Base-by-base conservation (phyloP, 2,329 filamentous ascomycete genomes). In the Alternaria ventricosa region DNA sequence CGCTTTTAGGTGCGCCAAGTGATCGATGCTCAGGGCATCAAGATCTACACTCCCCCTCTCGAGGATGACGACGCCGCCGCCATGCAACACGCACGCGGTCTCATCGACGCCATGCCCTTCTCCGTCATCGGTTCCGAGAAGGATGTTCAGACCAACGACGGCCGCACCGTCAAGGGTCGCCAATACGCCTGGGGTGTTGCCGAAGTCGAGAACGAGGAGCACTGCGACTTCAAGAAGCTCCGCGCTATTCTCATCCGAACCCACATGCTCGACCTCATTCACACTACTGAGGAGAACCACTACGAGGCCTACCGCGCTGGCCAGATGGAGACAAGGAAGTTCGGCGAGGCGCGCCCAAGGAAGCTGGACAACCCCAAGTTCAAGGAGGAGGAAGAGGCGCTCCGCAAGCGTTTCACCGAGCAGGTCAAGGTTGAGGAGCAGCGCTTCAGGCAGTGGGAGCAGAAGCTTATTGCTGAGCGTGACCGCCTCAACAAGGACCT, bases 321-420 rank as follows among this genome's bases (percentile, higher is more conserved):
- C 84, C 96, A 99, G 85, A 99, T 99, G 96, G 96, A 99, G 87
- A 99, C 96, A 55, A 90, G 96, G 85, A 99, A 99, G 85, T 98
- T 99, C 75, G 96, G 96, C 83, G 96, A 99, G 86, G 95, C 94
- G 64, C 90, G 95, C 72, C 96, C 96, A 74, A 89, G 95, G 84
- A 99, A 99, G 89, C 87, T 99, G 76, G 96, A 99, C 86, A 99
- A 99, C 87, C 96, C 96, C 85, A 99, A 99, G 87, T 99, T 98
- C 89, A 99, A 99, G 89, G 96, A 99, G 83, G 96, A 99, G 84
- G 96, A 99, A 81, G 96, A 99, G 87, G 92, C 93, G 67, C 90
- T 99, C 71, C 91, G 96, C 84, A 99, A 99, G 90, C 90, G 96
- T 75, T 99, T 99, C 85, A 99, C 96, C 74, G 96, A 99, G 86